phyloP scores from a whole-genome alignment of 352 stramenopile genomes.

The Phytophthora citrophthora region DNA sequence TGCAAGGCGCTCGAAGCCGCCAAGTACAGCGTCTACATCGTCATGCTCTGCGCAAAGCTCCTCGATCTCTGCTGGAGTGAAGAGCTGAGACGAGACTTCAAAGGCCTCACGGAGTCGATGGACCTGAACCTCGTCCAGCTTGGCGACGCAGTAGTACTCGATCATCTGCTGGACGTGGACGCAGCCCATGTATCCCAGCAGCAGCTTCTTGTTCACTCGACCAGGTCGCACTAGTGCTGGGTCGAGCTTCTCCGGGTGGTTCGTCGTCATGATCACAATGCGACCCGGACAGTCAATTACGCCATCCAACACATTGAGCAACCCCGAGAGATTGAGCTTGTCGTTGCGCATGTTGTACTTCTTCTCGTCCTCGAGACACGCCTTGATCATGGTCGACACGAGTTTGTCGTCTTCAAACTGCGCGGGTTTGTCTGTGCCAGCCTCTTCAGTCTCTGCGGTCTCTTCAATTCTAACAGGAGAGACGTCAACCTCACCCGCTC shows the following conservation, averaged over 20 bases:
- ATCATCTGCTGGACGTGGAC: constrained; percentile 61
- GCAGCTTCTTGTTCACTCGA: constrained; percentile 89
- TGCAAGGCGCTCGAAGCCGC: background rate
- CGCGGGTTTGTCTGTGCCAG: constrained; percentile 2
- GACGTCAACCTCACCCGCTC: constrained; percentile 52
- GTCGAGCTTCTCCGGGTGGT: constrained; percentile 94
- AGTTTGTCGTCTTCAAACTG: constrained; percentile 38
- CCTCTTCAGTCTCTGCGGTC: background rate
- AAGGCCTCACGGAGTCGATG: background rate
- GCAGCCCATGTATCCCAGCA: constrained; percentile 66
- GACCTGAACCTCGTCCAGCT: background rate
- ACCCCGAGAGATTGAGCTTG: constrained; percentile 81
- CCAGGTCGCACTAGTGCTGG: constrained; percentile 91
- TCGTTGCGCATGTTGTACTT: constrained; percentile 34
- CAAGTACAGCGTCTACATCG: background rate
- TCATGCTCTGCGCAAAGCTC: constrained; percentile 4
- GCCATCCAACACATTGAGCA: constrained; percentile 92
- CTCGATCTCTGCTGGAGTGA: constrained; percentile 6
- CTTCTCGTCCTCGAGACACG: constrained; percentile 34
- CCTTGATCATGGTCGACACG: constrained; percentile 45
- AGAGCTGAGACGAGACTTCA: background rate
- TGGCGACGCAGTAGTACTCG: constrained; percentile 63
- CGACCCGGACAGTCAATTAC: constrained; percentile 90
- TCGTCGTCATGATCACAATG: constrained; percentile 95
- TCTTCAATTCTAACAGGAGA: constrained; percentile 25